These are phyloP conservation scores for Coprinopsis marcescibilis DNA, from an alignment of 768 basidiomycete genomes.

Conservation along the genomic window DNA sequence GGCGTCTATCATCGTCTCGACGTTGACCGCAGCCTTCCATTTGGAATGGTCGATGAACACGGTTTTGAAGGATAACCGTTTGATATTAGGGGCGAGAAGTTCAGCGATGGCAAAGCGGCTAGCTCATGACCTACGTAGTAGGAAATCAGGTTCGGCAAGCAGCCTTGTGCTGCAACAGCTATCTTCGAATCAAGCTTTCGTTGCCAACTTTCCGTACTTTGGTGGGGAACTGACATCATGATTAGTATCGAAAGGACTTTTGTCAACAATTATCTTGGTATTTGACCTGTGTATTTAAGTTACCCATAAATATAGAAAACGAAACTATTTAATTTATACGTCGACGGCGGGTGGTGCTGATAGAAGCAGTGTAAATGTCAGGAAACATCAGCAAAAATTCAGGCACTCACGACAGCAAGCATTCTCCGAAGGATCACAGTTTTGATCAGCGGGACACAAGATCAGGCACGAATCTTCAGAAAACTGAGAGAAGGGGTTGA, in stretches of 20 bases:
- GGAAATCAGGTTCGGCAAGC: conserved; percentile 45
- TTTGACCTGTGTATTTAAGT: conserved; percentile 9
- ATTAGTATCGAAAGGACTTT: no score
- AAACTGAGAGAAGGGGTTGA: conserved; percentile 24
- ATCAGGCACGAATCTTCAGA: conserved; percentile 63
- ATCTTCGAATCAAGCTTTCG: conserved; percentile 56
- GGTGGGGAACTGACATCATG: conserved; percentile 25
- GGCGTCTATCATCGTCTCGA: conserved; percentile 57
- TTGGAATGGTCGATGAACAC: conserved; percentile 63
- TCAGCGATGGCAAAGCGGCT: conserved; percentile 59
- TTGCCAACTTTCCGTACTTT: conserved; percentile 72
- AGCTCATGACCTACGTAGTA: conserved; percentile 53
- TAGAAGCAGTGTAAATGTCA: conserved; percentile 7
- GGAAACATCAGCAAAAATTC: neutral
- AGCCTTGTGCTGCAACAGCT: conserved; percentile 53
- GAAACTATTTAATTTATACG: conserved; percentile 27
- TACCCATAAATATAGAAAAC: conserved; percentile 3
- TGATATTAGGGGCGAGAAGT: conserved; percentile 57
- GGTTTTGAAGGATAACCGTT: conserved; percentile 42
- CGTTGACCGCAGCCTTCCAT: conserved; percentile 62
- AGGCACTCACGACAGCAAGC: conserved; percentile 71
- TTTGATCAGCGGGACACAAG: conserved; percentile 61
- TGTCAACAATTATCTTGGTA: no score
- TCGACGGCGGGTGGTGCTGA: conserved; percentile 42
- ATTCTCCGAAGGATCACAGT: conserved; percentile 63